Percentiles rank a stretch among this genome's conserved stretches.
phyloP scores from a whole-genome alignment of 306 rosid species.

The Rubus parviflorus region DNA sequence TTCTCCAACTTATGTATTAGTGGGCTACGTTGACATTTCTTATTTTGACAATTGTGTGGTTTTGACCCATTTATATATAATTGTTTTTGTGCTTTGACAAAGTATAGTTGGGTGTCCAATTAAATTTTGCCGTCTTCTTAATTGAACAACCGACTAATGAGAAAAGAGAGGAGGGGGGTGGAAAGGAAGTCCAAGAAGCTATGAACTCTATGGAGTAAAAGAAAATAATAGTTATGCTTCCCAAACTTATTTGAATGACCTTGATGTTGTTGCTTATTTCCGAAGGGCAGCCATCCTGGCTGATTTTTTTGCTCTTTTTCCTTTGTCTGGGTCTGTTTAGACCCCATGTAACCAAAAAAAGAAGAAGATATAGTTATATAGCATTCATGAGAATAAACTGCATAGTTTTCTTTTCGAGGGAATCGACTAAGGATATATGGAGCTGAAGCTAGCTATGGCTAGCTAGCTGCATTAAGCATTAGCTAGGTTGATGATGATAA shows the following conservation, averaged over 20 bases:
- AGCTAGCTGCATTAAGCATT: neutral
- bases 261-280: too few species aligned
- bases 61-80: neutral
- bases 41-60: slow-evolving; percentile 25
- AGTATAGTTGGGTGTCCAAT: neutral
- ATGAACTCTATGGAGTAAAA: slow-evolving; percentile 34
- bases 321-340: too few species aligned
- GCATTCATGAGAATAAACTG: neutral
- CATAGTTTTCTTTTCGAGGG: neutral
- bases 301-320: too few species aligned
- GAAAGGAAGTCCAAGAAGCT: slow-evolving; percentile 39
- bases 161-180: slow-evolving; percentile 8
- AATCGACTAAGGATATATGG: neutral
- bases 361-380: neutral
- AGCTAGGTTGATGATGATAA: neutral
- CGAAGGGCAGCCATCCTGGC: too few species aligned
- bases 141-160: slow-evolving; percentile 22
- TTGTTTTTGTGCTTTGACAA: slow-evolving; percentile 31
- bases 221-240: too few species aligned
- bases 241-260: too few species aligned
- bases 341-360: too few species aligned
- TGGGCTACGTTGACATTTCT: slow-evolving; percentile 30
- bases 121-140: slow-evolving; percentile 15
- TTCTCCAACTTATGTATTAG: slow-evolving; percentile 21
- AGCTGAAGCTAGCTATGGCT: too few species aligned